phyloP scores from a whole-genome alignment of 495 filamentous ascomycete species.

The Amphirosellinia nigrospora region DNA sequence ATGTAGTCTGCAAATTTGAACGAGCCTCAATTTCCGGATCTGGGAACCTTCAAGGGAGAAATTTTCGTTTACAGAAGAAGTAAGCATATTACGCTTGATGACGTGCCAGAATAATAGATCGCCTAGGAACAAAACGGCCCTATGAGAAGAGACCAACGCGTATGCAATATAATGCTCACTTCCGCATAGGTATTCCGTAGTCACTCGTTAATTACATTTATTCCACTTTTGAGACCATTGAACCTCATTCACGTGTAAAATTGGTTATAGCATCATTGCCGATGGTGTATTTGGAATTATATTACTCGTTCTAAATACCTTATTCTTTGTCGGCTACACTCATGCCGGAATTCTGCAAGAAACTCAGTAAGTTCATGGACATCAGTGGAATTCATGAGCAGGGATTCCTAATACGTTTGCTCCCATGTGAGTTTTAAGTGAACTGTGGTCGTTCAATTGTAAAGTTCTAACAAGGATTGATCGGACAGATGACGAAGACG shows the following conservation, averaged over 20 bases:
- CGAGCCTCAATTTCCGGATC: background rate
- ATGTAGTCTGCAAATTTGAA: background rate
- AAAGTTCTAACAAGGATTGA: background rate
- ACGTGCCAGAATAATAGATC: background rate
- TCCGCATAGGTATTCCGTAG: background rate
- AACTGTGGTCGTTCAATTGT: background rate
- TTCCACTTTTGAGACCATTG: background rate
- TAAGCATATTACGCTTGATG: background rate
- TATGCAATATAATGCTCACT: background rate
- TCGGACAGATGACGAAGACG: background rate
- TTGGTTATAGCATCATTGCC: background rate
- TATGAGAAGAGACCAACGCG: background rate
- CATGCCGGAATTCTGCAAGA: background rate
- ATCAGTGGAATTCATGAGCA: background rate
- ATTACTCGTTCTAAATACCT: background rate
- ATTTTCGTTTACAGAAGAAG: background rate
- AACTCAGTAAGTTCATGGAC: background rate
- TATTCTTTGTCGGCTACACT: background rate
- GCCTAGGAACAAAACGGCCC: background rate
- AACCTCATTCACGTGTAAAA: background rate
- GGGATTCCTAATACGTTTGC: background rate
- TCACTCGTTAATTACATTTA: background rate
- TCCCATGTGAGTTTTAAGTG: background rate
- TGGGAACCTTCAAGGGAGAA: background rate
- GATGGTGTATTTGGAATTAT: background rate